Percentiles rank a stretch among this genome's conserved stretches.
Conservation (phyloP, 2,329 filamentous ascomycete species). For the Curvularia sp. region DNA sequence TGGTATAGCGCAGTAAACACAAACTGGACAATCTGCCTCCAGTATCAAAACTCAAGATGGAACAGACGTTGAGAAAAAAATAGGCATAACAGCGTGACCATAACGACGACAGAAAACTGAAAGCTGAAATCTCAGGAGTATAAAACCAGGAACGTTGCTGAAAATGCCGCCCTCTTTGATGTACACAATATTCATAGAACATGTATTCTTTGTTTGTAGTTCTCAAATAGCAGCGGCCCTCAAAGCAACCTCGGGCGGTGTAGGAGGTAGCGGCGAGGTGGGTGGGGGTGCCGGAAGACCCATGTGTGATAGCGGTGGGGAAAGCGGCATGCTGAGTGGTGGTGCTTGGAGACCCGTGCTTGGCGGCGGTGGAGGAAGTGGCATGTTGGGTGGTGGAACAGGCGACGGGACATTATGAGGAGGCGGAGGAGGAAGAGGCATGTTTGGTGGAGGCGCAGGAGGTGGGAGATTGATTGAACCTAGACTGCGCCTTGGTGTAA, state of each 20-base stretch:
- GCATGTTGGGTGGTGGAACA: slow-evolving; percentile 24
- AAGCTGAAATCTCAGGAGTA: neutral
- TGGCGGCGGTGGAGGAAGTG: slow-evolving; percentile 21
- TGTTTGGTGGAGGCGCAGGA: slow-evolving; percentile 56
- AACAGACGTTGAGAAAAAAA: slow-evolving; percentile 6
- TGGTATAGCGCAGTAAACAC: slow-evolving; percentile 16
- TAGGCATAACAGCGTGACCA: slow-evolving; percentile 9
- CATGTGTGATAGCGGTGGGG: slow-evolving; percentile 19
- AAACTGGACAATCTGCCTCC: neutral
- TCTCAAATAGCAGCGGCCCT: slow-evolving; percentile 5
- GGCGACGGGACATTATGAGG: slow-evolving; percentile 33
- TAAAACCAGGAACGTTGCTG: neutral
- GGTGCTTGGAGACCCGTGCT: slow-evolving; percentile 16
- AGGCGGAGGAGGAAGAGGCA: slow-evolving; percentile 53
- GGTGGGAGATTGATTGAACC: slow-evolving; percentile 54
- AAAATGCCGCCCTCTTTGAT: neutral
- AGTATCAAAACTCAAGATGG: neutral
- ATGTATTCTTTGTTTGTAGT: neutral
- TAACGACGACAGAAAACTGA: neutral
- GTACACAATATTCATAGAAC: neutral
- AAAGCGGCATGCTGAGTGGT: slow-evolving; percentile 22
- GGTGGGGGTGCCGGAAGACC: slow-evolving; percentile 24
- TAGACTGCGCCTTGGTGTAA: slow-evolving; percentile 46
- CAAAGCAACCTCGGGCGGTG: slow-evolving; percentile 14
- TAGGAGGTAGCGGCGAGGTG: slow-evolving; percentile 12